Evolutionary conservation across 345 rosid genomes (phyloP), one percentile per base, ranked within the genome.

Genomic region (Sonneratia caseolaris): DNA sequence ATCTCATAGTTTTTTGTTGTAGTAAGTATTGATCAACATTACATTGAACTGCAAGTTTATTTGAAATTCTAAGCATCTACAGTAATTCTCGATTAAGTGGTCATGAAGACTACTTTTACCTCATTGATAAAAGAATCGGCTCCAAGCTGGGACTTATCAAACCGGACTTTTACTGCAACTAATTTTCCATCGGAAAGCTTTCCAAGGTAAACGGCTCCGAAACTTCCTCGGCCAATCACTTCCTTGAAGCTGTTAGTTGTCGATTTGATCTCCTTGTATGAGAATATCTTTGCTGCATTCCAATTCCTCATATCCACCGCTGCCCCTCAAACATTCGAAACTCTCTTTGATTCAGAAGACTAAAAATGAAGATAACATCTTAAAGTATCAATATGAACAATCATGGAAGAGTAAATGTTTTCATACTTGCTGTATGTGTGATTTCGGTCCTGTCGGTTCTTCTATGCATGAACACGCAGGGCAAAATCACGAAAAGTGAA

Each of bases 61-160:
- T 27, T 27, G 1, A 27, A 27, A 27, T 27, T 27, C 32, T 27
- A 27, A 27, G 32, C 0, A 27, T 9, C 5, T 42, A 42, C 10
- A 42, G 10, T 42, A 42, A 42, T 42, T 40, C 47, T 61, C 36
- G 5, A 24, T 12, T 61, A 61, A 61, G 37, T 61, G 35, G 36
- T 22, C 65, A 61, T 7, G 66, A 35, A 59, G 37, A 62, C 12
- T 3, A 62, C 38, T 2, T 1, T 68, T 42, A 93, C 98, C 97
- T 91, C 97, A 70, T 93, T 93, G 69, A 89, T 81, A 73, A 91
- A 93, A 77, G 98, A 93, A 79, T 91, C 98, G 53, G 97, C 93
- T 57, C 98, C 96, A 35, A 93, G 88, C 82, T 91, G 97, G 78
- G 86, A 85, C 77, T 77, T 82, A 70, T 91, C 97, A 65, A 84